These are phyloP conservation scores for Amorphotheca resinae DNA, from an alignment of 495 filamentous ascomycete genomes.

Conservation along the genomic window DNA sequence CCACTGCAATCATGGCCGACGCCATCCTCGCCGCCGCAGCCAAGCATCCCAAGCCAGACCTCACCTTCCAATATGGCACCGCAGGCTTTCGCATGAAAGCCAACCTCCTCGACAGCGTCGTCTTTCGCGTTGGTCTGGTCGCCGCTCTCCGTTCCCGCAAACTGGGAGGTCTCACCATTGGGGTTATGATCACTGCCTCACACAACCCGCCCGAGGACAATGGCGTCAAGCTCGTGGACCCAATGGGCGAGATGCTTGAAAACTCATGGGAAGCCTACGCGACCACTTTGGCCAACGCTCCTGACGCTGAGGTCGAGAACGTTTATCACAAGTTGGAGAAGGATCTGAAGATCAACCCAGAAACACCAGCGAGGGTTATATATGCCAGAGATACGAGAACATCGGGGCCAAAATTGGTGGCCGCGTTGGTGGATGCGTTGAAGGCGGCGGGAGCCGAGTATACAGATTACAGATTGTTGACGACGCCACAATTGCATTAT, in stretches of 20 bases:
- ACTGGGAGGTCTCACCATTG: constrained; percentile 78
- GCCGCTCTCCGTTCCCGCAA: constrained; percentile 85
- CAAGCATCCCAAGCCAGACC: constrained; percentile 56
- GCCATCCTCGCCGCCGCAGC: constrained; percentile 46
- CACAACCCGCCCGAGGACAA: constrained; percentile 97
- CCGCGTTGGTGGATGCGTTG: constrained; percentile 63
- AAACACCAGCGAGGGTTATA: constrained; percentile 62
- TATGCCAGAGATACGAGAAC: constrained; percentile 89
- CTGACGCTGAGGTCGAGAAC: constrained; percentile 58
- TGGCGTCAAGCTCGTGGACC: constrained; percentile 96
- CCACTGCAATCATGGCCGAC: constrained; percentile 25
- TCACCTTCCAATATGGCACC: constrained; percentile 82
- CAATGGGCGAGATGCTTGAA: constrained; percentile 96
- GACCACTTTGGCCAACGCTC: constrained; percentile 75
- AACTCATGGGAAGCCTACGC: constrained; percentile 84
- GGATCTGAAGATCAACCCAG: constrained; percentile 61
- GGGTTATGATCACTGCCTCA: constrained; percentile 97
- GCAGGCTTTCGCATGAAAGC: constrained; percentile 61
- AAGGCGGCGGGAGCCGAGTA: constrained; percentile 59
- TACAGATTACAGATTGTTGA: constrained; percentile 74
- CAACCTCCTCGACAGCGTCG: constrained; percentile 69
- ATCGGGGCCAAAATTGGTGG: constrained; percentile 71
- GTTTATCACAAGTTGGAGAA: constrained; percentile 61
- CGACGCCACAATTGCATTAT: constrained; percentile 94
- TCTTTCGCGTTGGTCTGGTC: constrained; percentile 82